Evolutionary conservation across 2,329 filamentous ascomycete species (phyloP).

Genomic region (Colletotrichum nymphaeae): DNA sequence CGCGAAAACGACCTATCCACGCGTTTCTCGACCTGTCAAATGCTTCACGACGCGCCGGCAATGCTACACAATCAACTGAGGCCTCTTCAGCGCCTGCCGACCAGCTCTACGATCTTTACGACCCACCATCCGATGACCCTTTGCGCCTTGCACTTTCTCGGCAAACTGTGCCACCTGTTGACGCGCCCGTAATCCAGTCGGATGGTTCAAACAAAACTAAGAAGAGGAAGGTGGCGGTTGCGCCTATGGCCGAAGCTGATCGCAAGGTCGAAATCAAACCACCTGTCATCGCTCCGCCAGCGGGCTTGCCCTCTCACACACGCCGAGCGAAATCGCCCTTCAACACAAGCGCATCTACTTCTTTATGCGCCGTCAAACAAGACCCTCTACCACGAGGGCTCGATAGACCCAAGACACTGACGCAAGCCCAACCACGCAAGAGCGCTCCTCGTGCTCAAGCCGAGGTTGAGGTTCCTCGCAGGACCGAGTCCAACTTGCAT

Average conservation of each 20-base stretch:
- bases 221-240: constrained; percentile 21
- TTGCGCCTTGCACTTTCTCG: background rate
- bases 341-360: background rate
- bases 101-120: constrained; percentile 17
- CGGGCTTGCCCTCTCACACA: background rate
- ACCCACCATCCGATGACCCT: constrained; percentile 20
- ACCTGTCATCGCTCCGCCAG: background rate
- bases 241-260: constrained; percentile 1
- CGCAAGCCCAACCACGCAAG: background rate
- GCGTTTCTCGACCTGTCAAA: constrained; percentile 31
- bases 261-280: constrained; percentile 6
- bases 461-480: background rate
- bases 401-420: background rate
- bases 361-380: background rate
- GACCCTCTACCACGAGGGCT: background rate
- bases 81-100: constrained; percentile 2
- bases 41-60: constrained; percentile 4
- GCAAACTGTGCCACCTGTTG: background rate
- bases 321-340: constrained; percentile 18
- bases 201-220: constrained; percentile 2
- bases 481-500: background rate
- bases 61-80: background rate
- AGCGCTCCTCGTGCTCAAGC: background rate
- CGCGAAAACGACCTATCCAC: constrained; percentile 33
- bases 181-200: background rate